Percentiles rank a stretch among this genome's conserved stretches.
Conservation (phyloP, 1,284 basidiomycete species). For the Sporisorium reilianum region DNA sequence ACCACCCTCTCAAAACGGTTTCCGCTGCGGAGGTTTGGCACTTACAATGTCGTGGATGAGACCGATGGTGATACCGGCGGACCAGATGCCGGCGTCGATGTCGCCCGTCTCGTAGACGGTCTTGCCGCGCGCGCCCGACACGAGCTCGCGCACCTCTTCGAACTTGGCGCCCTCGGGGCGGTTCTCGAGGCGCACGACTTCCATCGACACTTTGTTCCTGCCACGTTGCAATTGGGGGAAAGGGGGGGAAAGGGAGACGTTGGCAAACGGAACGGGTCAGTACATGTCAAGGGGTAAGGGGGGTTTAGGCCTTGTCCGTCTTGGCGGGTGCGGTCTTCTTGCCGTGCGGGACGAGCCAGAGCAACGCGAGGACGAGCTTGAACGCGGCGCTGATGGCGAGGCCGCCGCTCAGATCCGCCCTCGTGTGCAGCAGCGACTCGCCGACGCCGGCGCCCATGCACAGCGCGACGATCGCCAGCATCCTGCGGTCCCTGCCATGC, state of each 20-base stretch:
- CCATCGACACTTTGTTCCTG: constrained; percentile 78
- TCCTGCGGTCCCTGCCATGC: constrained; percentile 48
- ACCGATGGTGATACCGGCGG: constrained; percentile 81
- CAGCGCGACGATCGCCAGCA: constrained; percentile 51
- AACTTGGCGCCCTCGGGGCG: constrained; percentile 88
- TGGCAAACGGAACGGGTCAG: too few species aligned
- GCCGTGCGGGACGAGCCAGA: constrained; percentile 47
- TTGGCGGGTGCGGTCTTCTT: constrained; percentile 22
- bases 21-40: not conserved
- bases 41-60: constrained; percentile 81
- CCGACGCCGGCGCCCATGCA: constrained; percentile 58
- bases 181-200: constrained; percentile 85
- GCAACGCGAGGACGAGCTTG: constrained; percentile 52
- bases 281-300: not conserved
- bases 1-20: not conserved
- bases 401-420: constrained; percentile 46
- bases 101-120: constrained; percentile 87
- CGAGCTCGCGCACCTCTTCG: constrained; percentile 81
- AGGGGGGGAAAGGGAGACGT: not conserved
- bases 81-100: constrained; percentile 88
- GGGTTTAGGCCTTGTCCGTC: constrained; percentile 18
- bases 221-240: too few species aligned
- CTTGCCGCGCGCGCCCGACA: constrained; percentile 81
- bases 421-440: constrained; percentile 54
- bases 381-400: constrained; percentile 54